Conservation (phyloP, 2,329 filamentous ascomycete genomes). For the Camillea tinctor region DNA sequence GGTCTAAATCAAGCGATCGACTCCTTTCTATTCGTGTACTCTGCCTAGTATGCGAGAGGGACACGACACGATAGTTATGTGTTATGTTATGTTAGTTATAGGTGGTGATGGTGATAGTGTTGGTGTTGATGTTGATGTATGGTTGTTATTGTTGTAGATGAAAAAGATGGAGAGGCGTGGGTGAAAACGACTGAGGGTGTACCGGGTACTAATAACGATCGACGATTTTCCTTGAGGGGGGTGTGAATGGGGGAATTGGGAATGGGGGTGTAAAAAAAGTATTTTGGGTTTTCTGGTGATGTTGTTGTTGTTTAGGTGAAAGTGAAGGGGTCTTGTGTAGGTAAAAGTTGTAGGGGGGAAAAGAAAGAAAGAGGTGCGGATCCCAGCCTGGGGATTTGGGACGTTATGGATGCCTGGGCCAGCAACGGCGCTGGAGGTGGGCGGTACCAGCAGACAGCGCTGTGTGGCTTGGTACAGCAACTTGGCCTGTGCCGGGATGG, state of each 20-base stretch:
- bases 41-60: too few species aligned
- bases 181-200: not conserved
- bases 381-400: slow-evolving; percentile 18
- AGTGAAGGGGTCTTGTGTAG: not conserved
- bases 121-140: not conserved
- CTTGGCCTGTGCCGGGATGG: slow-evolving; percentile 15
- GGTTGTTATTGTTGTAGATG: too few species aligned
- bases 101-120: not conserved
- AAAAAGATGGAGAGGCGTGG: too few species aligned
- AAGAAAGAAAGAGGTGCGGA: slow-evolving; percentile 8
- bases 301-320: slow-evolving; percentile 2
- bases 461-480: slow-evolving; percentile 20
- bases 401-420: slow-evolving; percentile 19
- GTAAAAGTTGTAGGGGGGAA: not conserved
- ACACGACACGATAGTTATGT: not conserved
- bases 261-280: too few species aligned
- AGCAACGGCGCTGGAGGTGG: slow-evolving; percentile 8
- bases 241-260: not conserved
- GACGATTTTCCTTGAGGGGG: not conserved
- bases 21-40: too few species aligned
- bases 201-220: not conserved
- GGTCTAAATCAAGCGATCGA: not conserved
- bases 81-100: not conserved
- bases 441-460: slow-evolving; percentile 7
- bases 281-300: too few species aligned